These are phyloP conservation scores for Triticum urartu DNA, from an alignment of 176 grass and related monocot genomes.

Conservation along the genomic window DNA sequence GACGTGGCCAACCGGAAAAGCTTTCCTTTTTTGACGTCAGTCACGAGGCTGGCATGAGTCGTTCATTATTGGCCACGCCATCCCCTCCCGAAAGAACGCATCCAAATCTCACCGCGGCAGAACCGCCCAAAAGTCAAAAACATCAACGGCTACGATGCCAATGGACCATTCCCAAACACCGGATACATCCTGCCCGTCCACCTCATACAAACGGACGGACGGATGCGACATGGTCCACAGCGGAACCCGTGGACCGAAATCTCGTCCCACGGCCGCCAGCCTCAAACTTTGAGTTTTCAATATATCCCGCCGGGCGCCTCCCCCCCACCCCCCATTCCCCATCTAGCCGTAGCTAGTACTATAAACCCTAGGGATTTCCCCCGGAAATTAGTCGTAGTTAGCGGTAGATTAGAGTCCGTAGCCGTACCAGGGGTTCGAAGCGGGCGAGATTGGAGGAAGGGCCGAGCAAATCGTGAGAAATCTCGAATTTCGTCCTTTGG, in stretches of 20 bases:
- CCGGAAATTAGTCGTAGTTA: not conserved
- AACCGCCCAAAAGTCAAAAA: not conserved
- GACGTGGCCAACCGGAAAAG: not conserved
- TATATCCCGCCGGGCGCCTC: slow-evolving; percentile 19
- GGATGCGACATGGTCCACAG: not conserved
- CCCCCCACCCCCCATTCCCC: not conserved
- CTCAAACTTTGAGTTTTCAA: slow-evolving; percentile 19
- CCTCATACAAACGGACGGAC: not conserved
- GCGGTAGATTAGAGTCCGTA: not conserved
- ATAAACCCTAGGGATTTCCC: slow-evolving; percentile 1
- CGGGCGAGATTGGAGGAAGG: not conserved
- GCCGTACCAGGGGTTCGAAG: not conserved
- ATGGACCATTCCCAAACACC: not conserved
- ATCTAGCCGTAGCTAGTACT: not conserved
- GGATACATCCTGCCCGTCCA: not conserved
- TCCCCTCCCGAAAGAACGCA: not conserved
- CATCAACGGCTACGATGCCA: not conserved
- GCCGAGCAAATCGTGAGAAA: slow-evolving; percentile 21
- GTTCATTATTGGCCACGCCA: not conserved
- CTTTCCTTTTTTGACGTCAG: not conserved
- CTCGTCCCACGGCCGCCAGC: not conserved
- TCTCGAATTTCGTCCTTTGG: not conserved
- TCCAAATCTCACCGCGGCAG: not conserved
- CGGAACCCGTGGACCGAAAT: not conserved
- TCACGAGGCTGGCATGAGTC: not conserved